These are phyloP conservation scores for Debaryomyces nepalensis DNA, from an alignment of 1,139 yeast genomes.

Conservation along the genomic window DNA sequence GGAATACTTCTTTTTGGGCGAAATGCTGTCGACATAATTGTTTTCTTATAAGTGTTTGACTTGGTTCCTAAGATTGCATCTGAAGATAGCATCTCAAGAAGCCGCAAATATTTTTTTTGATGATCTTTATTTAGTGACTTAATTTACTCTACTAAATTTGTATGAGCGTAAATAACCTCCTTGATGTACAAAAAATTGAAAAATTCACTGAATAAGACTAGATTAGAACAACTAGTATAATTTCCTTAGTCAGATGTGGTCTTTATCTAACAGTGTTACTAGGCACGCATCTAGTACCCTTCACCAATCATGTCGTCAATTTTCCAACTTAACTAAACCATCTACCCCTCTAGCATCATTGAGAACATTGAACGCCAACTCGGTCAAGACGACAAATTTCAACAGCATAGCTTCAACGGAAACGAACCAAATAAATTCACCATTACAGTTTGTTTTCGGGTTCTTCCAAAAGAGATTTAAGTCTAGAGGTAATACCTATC, in stretches of 20 bases:
- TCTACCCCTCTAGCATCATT: slow-evolving; percentile 12
- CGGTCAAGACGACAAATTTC: background rate
- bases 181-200: background rate
- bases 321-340: slow-evolving; percentile 25
- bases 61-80: background rate
- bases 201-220: slow-evolving; percentile 3
- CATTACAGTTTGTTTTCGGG: slow-evolving; percentile 36
- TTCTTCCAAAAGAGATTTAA: slow-evolving; percentile 72
- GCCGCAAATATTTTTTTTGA: slow-evolving; percentile 14
- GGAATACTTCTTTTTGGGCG: slow-evolving; percentile 47
- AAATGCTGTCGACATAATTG: slow-evolving; percentile 28
- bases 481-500: slow-evolving; percentile 92
- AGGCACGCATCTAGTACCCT: background rate
- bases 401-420: slow-evolving; percentile 9
- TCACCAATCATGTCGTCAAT: slow-evolving; percentile 17
- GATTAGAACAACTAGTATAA: too few relatives aligned
- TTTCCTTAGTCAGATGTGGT: slow-evolving; percentile 8
- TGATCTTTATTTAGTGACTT: slow-evolving; percentile 12
- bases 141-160: slow-evolving; percentile 6
- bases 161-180: slow-evolving; percentile 1
- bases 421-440: slow-evolving; percentile 15
- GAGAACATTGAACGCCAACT: slow-evolving; percentile 7
- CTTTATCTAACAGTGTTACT: background rate
- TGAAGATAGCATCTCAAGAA: slow-evolving; percentile 2
- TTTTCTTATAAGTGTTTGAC: background rate